Base-by-base conservation (phyloP, 495 filamentous ascomycete species). In the Neurospora africana region DNA sequence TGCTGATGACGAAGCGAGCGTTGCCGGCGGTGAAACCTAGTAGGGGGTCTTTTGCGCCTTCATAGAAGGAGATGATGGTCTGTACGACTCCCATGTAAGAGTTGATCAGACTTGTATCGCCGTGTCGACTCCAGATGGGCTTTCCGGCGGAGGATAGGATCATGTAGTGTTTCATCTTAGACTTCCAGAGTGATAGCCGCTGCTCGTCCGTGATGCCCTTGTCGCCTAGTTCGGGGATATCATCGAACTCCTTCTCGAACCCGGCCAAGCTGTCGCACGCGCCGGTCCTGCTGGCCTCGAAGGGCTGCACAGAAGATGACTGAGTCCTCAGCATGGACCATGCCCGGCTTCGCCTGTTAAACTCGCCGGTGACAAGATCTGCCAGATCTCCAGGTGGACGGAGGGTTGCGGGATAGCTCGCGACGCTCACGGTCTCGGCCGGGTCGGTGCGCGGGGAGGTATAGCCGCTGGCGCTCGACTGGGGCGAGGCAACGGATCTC, bases 91-190 rank as follows among this genome's bases (percentile, higher is more conserved):
- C 96, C 82, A 97, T 94, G 77, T 95, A 97, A 41, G 90, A 90
- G 68, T 93, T 97, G 75, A 98, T 91, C 41, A 98, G 82, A 23
- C 90, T 89, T 73, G 96, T 87, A 73, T 97, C 93, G 33, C 96
- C 96, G 79, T 99, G 93, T 71, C 96, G 87, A 72, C 93, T 97
- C 81, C 93, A 99, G 43, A 99, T 95, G 5, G 96, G 96, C 78
- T 99, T 99, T n/a, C 96, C 96, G 38, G 96, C 95, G 13, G 93
- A 93, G 3, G 96, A 98, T 0, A 99, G 84, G 76, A 99, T 97
- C 75, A 99, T 85, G 78, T 95, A 99, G 80, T 99, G 95, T 79
- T 99, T 99, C 73, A 93, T 84, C 79, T 97, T 96, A 27, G 91
- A 86, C 78, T 92, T 93, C 92, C 92, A 97, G 72, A 88, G 84